Conservation (phyloP, 169 alveolate genomes). For the Eimeria falciformis region DNA sequence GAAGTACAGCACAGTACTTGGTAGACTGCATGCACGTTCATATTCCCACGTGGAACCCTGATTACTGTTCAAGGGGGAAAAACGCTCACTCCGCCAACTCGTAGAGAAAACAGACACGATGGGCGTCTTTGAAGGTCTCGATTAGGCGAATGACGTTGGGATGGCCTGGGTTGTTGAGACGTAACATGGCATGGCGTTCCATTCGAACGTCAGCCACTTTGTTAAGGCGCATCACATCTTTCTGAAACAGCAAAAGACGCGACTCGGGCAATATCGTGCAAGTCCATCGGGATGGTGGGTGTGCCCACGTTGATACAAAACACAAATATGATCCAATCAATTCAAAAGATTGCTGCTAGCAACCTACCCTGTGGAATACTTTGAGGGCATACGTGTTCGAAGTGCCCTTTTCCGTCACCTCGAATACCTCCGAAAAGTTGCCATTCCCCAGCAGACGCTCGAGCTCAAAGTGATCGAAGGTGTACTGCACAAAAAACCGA, state of each 20-base stretch:
- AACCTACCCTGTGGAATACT: slow-evolving; percentile 82
- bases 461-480: slow-evolving; percentile 84
- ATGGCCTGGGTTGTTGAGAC: slow-evolving; percentile 87
- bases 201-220: slow-evolving; percentile 82
- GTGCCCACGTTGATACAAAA: not conserved
- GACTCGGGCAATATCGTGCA: not conserved
- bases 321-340: too few relatives aligned
- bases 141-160: slow-evolving; percentile 85
- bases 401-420: slow-evolving; percentile 86
- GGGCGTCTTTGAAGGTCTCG: slow-evolving; percentile 87
- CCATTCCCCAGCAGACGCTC: slow-evolving; percentile 88
- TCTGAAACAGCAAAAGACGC: slow-evolving; percentile 72
- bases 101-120: slow-evolving; percentile 85
- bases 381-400: slow-evolving; percentile 85
- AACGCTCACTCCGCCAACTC: slow-evolving; percentile 84
- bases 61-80: not conserved
- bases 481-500: slow-evolving; percentile 8
- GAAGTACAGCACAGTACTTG: not conserved
- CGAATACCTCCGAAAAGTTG: slow-evolving; percentile 87
- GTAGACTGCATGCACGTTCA: too few relatives aligned
- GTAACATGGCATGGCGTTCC: slow-evolving; percentile 85
- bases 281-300: not conserved
- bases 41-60: not conserved
- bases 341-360: not conserved
- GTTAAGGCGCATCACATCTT: slow-evolving; percentile 80